Base-by-base conservation (phyloP, 2,329 filamentous ascomycete species). In the Ceratocystis papillata region DNA sequence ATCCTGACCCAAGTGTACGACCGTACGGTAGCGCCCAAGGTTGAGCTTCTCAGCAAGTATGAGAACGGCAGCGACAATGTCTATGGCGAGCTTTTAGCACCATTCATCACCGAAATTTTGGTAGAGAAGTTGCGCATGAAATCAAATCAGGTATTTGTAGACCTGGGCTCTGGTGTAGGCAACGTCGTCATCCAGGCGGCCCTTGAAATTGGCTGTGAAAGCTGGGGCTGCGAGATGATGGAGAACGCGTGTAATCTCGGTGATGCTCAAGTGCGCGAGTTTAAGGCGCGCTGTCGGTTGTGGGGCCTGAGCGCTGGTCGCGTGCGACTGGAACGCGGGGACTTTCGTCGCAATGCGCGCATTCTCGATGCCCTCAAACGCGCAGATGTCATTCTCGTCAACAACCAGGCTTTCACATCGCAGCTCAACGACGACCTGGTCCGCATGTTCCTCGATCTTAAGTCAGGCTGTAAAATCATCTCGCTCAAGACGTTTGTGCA, bases 181-280 rank as follows among this genome's bases (percentile, higher is more conserved):
- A 99, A 97, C 73, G 93, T 97, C 2, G 91, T 94, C 30, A 79
- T 99, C 63, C 94, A 99, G 75, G 91, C 93, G 1, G 94, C 94
- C 0, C 82, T 99, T 22, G 90, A 99, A 75, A 86, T 93, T 64
- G 94, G 94, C 20, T 96, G 91, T 74, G 90, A 96, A 73, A 93
- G 88, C 75, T 96, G 91, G 87, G 94, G 94, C 33, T 96, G 93
- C 72, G 94, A 99, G 75, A 90, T 95, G 81, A 96, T 96, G 90
- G 82, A 87, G 67, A 95, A 94, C 68, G 90, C 92, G 1, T 92
- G 88, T 77, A 85, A 87, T 66, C 82, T 96, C 41, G 94, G 90
- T 6, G 84, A 88, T 30, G 81, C 86, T 30, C 94, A 97, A 75
- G 82, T 88, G 70, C 80, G 82, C 45, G 94, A 99, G 75, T 96